A percentile compares a stretch with the other conserved stretches of the same genome.
Evolutionary conservation across 108 stramenopile species (phyloP).

Genomic region (Mayamaea pseudoterrestris): DNA sequence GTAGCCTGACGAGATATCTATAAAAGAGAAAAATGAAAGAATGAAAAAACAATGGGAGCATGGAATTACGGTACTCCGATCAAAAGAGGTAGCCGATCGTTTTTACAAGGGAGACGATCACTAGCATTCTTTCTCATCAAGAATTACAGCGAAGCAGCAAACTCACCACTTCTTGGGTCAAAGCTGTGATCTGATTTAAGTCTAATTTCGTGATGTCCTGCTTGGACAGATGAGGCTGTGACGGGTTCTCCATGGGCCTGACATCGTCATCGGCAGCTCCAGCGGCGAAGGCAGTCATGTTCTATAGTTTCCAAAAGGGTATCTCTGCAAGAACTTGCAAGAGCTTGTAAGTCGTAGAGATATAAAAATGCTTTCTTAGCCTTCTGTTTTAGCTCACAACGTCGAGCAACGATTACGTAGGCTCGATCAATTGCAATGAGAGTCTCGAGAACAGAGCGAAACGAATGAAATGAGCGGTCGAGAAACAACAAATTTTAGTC

Average conservation of each 20-base stretch:
- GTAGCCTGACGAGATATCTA: conserved; percentile 98
- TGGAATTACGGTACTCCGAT: not conserved
- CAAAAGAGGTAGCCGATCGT: not conserved
- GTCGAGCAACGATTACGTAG: too few species aligned
- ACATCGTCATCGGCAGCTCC: too few species aligned
- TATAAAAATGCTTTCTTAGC: too few species aligned
- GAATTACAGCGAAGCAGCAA: not conserved
- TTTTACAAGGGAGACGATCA: conserved; percentile 1
- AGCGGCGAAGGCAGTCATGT: too few species aligned
- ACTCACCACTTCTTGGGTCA: conserved; percentile 85
- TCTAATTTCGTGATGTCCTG: conserved; percentile 75
- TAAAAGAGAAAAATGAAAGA: conserved; percentile 4
- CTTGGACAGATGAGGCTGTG: conserved; percentile 57
- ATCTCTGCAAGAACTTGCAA: too few species aligned
- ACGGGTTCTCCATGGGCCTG: conserved; percentile 6
- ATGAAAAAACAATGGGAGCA: not conserved
- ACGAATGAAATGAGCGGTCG: too few species aligned
- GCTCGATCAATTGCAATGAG: too few species aligned
- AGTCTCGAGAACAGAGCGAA: too few species aligned
- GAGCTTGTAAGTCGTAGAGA: too few species aligned
- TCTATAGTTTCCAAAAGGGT: too few species aligned
- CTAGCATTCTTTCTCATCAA: not conserved
- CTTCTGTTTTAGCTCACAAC: too few species aligned
- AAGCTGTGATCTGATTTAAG: conserved; percentile 62
- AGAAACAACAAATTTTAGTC: too few species aligned